Evolutionary conservation across 805 yeast species (phyloP).

Genomic region (Kodamaea nitidulidarum): DNA sequence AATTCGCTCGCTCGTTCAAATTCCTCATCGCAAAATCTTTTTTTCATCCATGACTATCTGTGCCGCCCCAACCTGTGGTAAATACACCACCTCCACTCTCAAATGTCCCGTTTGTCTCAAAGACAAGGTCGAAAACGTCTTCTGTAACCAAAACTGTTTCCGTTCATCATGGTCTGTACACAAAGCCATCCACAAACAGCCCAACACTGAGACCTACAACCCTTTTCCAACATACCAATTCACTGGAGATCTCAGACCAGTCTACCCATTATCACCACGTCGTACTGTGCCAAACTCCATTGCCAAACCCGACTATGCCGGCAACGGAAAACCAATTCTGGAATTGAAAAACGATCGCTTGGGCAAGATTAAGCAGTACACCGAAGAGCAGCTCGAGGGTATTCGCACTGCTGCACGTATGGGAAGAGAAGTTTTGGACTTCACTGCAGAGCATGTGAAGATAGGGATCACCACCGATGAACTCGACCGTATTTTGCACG

Average conservation of each 20-base stretch:
- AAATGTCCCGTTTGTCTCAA: slow-evolving; percentile 93
- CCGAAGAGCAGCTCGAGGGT: slow-evolving; percentile 65
- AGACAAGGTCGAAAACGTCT: slow-evolving; percentile 53
- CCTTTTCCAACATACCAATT: slow-evolving; percentile 81
- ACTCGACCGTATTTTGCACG: slow-evolving; percentile 79
- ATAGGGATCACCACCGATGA: slow-evolving; percentile 95
- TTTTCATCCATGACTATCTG: slow-evolving; percentile 36
- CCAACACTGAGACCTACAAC: slow-evolving; percentile 59
- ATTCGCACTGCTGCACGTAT: slow-evolving; percentile 71
- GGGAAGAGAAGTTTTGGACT: slow-evolving; percentile 87
- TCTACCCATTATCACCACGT: slow-evolving; percentile 74
- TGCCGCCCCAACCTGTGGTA: slow-evolving; percentile 81
- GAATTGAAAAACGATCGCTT: slow-evolving; percentile 73
- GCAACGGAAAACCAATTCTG: slow-evolving; percentile 68
- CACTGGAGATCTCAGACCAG: slow-evolving; percentile 72
- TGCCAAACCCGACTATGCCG: slow-evolving; percentile 78
- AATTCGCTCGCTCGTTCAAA: too few species aligned
- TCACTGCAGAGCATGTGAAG: slow-evolving; percentile 73
- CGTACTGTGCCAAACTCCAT: slow-evolving; percentile 70
- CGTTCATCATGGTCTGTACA: slow-evolving; percentile 68
- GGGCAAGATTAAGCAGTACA: slow-evolving; percentile 59
- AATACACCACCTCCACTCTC: slow-evolving; percentile 65
- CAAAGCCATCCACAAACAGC: slow-evolving; percentile 63
- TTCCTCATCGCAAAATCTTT: too few species aligned
- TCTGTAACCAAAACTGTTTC: slow-evolving; percentile 85